phyloP scores from a whole-genome alignment of 1,284 basidiomycete genomes.

The Meira nashicola region DNA sequence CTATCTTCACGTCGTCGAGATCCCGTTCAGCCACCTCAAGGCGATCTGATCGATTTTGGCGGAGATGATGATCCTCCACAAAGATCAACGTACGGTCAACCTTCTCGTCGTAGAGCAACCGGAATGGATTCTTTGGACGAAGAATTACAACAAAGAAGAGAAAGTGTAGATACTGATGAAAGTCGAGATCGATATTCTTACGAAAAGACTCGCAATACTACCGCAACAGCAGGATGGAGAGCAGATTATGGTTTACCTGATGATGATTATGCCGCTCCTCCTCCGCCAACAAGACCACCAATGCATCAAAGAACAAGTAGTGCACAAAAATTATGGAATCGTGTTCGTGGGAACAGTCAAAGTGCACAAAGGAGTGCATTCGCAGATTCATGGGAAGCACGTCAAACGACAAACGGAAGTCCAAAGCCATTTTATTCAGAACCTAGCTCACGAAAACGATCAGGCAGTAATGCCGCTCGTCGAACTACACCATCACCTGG shows the following conservation, averaged over 20 bases:
- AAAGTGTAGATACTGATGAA: not conserved
- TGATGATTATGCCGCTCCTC: constrained; percentile 6
- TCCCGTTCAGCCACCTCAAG: not conserved
- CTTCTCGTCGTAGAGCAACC: not conserved
- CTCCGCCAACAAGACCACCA: constrained; percentile 4
- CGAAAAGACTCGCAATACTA: not conserved
- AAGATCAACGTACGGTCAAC: constrained; percentile 1
- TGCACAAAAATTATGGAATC: constrained; percentile 4
- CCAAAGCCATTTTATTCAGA: not conserved
- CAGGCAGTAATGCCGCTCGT: not conserved
- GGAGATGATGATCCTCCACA: not conserved
- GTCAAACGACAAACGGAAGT: not conserved
- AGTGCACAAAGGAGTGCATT: not conserved
- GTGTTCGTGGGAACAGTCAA: constrained; percentile 13
- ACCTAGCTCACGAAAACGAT: not conserved
- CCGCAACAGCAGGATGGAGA: constrained; percentile 8
- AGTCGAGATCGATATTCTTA: constrained; percentile 3
- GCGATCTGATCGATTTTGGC: constrained; percentile 2
- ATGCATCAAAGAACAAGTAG: not conserved
- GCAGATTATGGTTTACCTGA: constrained; percentile 10
- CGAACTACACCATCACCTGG: not conserved
- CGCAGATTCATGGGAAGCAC: not conserved
- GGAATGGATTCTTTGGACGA: constrained; percentile 39
- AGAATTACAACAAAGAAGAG: constrained; percentile 26
- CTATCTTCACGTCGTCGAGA: not conserved